Evolutionary conservation across 2,329 filamentous ascomycete species (phyloP).

Genomic region (Paraphoma chrysanthemicola): DNA sequence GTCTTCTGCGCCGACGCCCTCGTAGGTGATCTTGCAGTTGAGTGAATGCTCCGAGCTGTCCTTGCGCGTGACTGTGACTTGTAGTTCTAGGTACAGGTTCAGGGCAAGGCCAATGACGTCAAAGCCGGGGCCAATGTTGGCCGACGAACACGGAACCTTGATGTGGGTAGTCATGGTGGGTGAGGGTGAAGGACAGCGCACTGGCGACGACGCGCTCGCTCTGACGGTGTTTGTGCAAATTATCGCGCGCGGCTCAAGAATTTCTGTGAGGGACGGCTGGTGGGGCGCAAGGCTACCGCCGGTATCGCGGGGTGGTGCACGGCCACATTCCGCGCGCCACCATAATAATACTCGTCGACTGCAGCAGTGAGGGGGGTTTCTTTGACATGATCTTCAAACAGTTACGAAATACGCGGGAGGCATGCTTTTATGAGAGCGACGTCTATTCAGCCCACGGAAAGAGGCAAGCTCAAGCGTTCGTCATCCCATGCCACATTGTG

Average conservation of each 20-base stretch:
- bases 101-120: slow-evolving; percentile 96
- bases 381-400: too few relatives aligned
- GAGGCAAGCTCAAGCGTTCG: too few relatives aligned
- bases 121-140: slow-evolving; percentile 96
- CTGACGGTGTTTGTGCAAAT: slow-evolving; percentile 8
- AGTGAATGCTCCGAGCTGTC: slow-evolving; percentile 66
- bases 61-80: slow-evolving; percentile 71
- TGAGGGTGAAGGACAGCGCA: slow-evolving; percentile 12
- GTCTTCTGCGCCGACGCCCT: slow-evolving; percentile 78
- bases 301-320: slow-evolving; percentile 1
- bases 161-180: slow-evolving; percentile 61
- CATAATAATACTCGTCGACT: too few relatives aligned
- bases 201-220: slow-evolving; percentile 11
- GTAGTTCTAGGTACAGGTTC: slow-evolving; percentile 90
- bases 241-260: slow-evolving; percentile 5
- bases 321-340: background rate
- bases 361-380: too few relatives aligned
- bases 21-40: slow-evolving; percentile 91
- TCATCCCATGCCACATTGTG: too few relatives aligned
- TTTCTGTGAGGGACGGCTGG: background rate
- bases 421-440: too few relatives aligned
- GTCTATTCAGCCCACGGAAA: too few relatives aligned
- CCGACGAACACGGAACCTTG: slow-evolving; percentile 89
- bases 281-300: slow-evolving; percentile 1
- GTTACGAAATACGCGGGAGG: too few relatives aligned